Base-by-base conservation (phyloP, 257 asterid species). In the Agastache rugosa region DNA sequence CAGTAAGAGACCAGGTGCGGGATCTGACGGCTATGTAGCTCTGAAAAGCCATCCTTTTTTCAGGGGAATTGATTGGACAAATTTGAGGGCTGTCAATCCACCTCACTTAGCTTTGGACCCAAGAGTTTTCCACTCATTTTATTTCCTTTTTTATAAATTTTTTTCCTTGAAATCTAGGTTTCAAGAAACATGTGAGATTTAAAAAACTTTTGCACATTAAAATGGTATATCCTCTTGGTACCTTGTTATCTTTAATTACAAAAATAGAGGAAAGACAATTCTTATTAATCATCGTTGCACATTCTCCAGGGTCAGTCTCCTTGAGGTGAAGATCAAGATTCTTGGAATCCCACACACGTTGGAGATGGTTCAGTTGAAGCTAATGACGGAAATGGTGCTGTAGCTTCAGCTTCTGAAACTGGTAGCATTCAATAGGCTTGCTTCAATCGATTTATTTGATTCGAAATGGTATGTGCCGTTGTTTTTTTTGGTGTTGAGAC, bases 361-460 rank as follows among this genome's bases (percentile, higher is more conserved):
- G 96, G 96, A 53, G 97, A 92, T 74, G 83, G 96, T 76, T 77
- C 87, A 2, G 77, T 73, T 51, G 85, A 74, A 73, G 29, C 81
- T 67, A 80, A 59, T 22, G 97, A 90, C 48, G 97, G 86, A 71
- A 88, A 80, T 71, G 84, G 78, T 37, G 88, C 71, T 41, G 71
- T 75, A 31, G 59, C 90, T 14, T 83, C 91, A 9, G 80, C 84
- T 78, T 86, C 96, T 44, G 98, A 87, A 73, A 73, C 86, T 56
- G 90, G 87, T 55, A 92, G 97, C 86, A 75, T 95, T n/a, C 75
- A 91, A 97, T 65, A 85, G 97, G 81, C 98, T 95, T 53, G 98
- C 99, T 59, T 95, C 99, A 9, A 95, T 95, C 12, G 99, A 95
- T 79, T 95, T 98, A 50, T 95, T 92, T n/a, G 99, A 95, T 73